These are phyloP conservation scores for Tanacetum coccineum DNA, from an alignment of 129 eudicot genomes.

Conservation along the genomic window DNA sequence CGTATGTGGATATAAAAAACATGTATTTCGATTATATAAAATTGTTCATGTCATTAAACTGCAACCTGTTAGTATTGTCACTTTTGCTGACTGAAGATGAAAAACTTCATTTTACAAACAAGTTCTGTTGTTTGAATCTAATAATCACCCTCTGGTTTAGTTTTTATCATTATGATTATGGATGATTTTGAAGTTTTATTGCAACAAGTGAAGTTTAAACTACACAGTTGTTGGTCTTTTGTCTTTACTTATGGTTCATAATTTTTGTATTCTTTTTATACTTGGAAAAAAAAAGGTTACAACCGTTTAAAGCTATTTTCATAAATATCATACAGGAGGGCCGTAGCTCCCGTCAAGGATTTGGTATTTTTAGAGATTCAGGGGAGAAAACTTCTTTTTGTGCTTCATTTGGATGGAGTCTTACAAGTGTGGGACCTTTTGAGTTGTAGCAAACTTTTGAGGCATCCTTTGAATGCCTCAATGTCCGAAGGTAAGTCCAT, in stretches of 20 bases:
- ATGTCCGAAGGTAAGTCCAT: slow-evolving; percentile 47
- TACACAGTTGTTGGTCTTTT: not conserved
- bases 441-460: slow-evolving; percentile 52
- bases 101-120: not conserved
- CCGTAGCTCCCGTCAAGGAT: slow-evolving; percentile 63
- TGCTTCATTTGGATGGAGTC: slow-evolving; percentile 85
- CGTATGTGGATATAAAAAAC: not conserved
- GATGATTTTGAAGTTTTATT: not conserved
- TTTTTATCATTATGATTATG: not conserved
- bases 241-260: not conserved
- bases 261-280: not conserved
- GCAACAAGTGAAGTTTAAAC: slow-evolving; percentile 3
- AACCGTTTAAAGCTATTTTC: slow-evolving; percentile 16
- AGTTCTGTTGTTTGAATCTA: not conserved
- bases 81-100: not conserved
- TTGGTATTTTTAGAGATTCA: slow-evolving; percentile 48
- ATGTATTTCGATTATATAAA: too few species aligned
- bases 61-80: not conserved
- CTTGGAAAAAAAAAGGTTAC: not conserved
- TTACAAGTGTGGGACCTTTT: slow-evolving; percentile 77
- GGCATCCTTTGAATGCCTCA: slow-evolving; percentile 43
- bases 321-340: slow-evolving; percentile 44
- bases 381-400: slow-evolving; percentile 58
- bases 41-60: not conserved
- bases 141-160: not conserved